Percentiles rank a stretch among this genome's conserved stretches.
Evolutionary conservation across 1,284 basidiomycete genomes (phyloP).

Genomic region (Ustilago vetiveriae): DNA sequence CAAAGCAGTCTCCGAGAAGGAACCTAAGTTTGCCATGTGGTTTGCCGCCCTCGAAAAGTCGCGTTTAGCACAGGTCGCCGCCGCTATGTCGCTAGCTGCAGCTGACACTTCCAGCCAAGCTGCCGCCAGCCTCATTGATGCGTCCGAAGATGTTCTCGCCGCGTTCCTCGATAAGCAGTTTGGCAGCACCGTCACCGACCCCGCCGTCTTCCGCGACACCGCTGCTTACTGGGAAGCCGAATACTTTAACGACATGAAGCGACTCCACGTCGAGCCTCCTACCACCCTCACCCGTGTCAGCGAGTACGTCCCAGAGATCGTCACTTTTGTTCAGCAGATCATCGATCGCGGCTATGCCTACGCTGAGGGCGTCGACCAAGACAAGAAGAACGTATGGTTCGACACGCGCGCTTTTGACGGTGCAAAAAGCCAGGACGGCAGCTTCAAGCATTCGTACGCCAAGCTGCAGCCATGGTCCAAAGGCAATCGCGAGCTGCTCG

Average conservation of each 20-base stretch:
- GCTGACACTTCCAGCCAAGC: slow-evolving; percentile 35
- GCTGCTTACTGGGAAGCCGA: slow-evolving; percentile 88
- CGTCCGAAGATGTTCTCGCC: slow-evolving; percentile 61
- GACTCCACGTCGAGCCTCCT: slow-evolving; percentile 84
- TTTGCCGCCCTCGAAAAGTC: slow-evolving; percentile 59
- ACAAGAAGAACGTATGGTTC: slow-evolving; percentile 79
- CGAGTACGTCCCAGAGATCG: slow-evolving; percentile 96
- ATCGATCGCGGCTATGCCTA: slow-evolving; percentile 91
- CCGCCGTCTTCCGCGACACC: slow-evolving; percentile 82
- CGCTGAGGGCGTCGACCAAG: slow-evolving; percentile 53
- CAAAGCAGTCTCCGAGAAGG: slow-evolving; percentile 43
- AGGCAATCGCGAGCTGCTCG: slow-evolving; percentile 87
- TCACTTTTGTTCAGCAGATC: slow-evolving; percentile 85
- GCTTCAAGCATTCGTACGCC: slow-evolving; percentile 77
- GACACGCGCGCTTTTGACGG: slow-evolving; percentile 89
- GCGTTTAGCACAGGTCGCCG: slow-evolving; percentile 59
- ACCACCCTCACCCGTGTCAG: slow-evolving; percentile 94
- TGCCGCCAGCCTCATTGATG: slow-evolving; percentile 51
- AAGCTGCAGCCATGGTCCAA: slow-evolving; percentile 96
- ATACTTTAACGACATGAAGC: slow-evolving; percentile 93
- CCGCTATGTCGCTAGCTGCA: slow-evolving; percentile 57
- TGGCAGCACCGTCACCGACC: slow-evolving; percentile 84
- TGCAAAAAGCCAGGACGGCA: slow-evolving; percentile 60
- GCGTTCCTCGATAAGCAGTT: slow-evolving; percentile 48
- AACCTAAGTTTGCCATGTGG: slow-evolving; percentile 65